These are phyloP conservation scores for Tolypocladium album DNA, from an alignment of 2,329 filamentous ascomycete genomes.

Conservation along the genomic window DNA sequence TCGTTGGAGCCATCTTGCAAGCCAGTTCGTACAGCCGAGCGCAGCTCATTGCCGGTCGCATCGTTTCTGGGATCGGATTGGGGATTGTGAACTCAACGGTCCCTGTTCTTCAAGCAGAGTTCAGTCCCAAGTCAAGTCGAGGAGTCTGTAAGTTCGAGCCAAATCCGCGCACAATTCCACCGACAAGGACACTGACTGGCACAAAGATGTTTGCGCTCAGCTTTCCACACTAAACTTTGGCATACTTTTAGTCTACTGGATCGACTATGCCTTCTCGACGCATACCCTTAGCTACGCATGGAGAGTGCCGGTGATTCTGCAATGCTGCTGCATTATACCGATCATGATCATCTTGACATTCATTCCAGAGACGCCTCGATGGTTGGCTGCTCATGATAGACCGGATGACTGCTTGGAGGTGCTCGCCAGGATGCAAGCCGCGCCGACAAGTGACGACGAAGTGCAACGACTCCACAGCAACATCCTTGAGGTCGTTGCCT, in stretches of 20 bases:
- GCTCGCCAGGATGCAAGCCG: constrained; percentile 21
- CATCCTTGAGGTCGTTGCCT: constrained; percentile 20
- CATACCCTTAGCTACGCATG: constrained; percentile 21
- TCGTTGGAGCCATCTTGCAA: constrained; percentile 33
- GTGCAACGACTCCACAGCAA: constrained; percentile 15
- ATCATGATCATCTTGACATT: constrained; percentile 25
- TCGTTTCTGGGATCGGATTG: constrained; percentile 35
- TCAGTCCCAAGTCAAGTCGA: constrained; percentile 25
- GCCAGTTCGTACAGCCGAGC: constrained; percentile 28
- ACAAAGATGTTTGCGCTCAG: constrained; percentile 31
- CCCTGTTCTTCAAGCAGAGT: constrained; percentile 33
- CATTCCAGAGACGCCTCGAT: constrained; percentile 33
- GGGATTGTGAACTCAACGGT: constrained; percentile 34
- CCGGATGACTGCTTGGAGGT: constrained; percentile 24
- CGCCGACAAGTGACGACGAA: constrained; percentile 9
- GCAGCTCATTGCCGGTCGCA: constrained; percentile 33
- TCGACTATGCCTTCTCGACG: constrained; percentile 29
- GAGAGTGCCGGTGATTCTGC: constrained; percentile 29
- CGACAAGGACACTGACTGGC: not conserved
- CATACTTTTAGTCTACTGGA: constrained; percentile 33
- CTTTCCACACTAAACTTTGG: constrained; percentile 36
- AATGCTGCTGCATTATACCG: constrained; percentile 26
- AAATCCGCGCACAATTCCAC: not conserved
- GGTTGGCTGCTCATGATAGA: constrained; percentile 27
- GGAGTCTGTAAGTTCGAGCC: constrained; percentile 15